Conservation (phyloP, 192 early-diverging fungal genomes). For the Coemansia sp. region DNA sequence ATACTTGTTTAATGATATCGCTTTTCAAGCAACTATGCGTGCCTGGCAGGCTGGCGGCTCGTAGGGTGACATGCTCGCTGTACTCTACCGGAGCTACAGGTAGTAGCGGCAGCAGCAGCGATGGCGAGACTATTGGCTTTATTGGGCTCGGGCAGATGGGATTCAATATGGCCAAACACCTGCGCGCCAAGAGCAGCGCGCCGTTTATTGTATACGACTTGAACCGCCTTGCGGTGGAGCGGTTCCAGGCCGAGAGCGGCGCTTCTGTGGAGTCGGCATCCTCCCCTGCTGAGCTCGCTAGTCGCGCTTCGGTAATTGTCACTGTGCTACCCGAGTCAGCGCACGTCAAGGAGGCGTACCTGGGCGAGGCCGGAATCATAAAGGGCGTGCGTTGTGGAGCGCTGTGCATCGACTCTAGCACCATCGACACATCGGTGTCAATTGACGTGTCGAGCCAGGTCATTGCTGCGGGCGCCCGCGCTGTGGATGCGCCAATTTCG, state of each 20-base stretch:
- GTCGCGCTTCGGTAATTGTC: constrained; percentile 72
- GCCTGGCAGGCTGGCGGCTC: neutral
- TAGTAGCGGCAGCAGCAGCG: neutral
- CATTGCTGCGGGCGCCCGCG: constrained; percentile 62
- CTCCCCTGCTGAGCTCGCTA: constrained; percentile 75
- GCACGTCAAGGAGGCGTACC: constrained; percentile 84
- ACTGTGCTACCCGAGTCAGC: constrained; percentile 90
- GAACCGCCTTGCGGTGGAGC: constrained; percentile 57
- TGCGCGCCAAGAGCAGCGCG: constrained; percentile 60
- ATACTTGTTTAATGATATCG: neutral
- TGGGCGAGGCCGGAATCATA: constrained; percentile 70
- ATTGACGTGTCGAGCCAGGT: constrained; percentile 69
- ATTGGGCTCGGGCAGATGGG: constrained; percentile 95
- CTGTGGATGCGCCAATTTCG: constrained; percentile 93
- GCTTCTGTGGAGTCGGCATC: constrained; percentile 55
- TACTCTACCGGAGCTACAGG: neutral
- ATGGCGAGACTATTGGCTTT: constrained; percentile 30
- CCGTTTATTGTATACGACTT: constrained; percentile 79
- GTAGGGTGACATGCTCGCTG: neutral
- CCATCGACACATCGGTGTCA: constrained; percentile 85
- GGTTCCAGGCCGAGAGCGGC: constrained; percentile 59
- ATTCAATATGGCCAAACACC: constrained; percentile 90
- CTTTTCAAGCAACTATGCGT: neutral
- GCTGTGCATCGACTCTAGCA: constrained; percentile 88
- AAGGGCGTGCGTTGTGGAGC: constrained; percentile 54